phyloP scores from a whole-genome alignment of 768 basidiomycete species.

The Mycena albidolilacea region DNA sequence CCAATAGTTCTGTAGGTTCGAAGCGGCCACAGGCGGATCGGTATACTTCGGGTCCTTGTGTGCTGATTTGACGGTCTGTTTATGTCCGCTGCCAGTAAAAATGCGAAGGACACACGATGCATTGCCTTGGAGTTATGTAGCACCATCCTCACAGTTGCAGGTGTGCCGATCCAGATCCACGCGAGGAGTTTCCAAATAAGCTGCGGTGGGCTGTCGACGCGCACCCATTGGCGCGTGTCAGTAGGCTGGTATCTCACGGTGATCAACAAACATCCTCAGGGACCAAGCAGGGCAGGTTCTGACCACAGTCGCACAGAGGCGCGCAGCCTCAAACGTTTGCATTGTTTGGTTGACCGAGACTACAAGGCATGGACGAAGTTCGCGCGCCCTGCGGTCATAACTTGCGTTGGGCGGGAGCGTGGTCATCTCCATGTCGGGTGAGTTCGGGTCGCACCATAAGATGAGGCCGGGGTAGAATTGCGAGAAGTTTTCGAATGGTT shows the following conservation, averaged over 20 bases:
- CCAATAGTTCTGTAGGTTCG: slow-evolving; percentile 33
- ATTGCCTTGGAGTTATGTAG: slow-evolving; percentile 22
- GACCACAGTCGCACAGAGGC: slow-evolving; percentile 31
- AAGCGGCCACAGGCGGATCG: slow-evolving; percentile 4
- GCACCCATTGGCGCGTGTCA: slow-evolving; percentile 34
- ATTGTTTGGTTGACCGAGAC: slow-evolving; percentile 24
- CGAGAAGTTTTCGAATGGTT: slow-evolving; percentile 26
- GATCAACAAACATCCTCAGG: background rate
- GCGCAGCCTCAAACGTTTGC: slow-evolving; percentile 17
- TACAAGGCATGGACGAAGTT: slow-evolving; percentile 35
- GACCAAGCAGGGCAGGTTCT: background rate
- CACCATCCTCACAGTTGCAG: slow-evolving; percentile 23
- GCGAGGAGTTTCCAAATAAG: slow-evolving; percentile 29
- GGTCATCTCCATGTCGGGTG: slow-evolving; percentile 25
- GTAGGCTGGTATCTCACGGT: slow-evolving; percentile 21
- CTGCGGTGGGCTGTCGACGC: slow-evolving; percentile 16
- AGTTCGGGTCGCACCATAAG: slow-evolving; percentile 37
- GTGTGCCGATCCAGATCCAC: slow-evolving; percentile 40
- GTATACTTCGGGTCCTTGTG: slow-evolving; percentile 25
- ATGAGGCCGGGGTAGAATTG: slow-evolving; percentile 47
- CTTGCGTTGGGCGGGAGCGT: slow-evolving; percentile 11
- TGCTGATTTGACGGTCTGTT: background rate
- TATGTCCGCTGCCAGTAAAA: background rate
- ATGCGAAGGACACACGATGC: slow-evolving; percentile 17
- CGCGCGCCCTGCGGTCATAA: slow-evolving; percentile 28